Evolutionary conservation across 2,329 filamentous ascomycete genomes (phyloP).

Genomic region (Fonsecaea pugnacius): DNA sequence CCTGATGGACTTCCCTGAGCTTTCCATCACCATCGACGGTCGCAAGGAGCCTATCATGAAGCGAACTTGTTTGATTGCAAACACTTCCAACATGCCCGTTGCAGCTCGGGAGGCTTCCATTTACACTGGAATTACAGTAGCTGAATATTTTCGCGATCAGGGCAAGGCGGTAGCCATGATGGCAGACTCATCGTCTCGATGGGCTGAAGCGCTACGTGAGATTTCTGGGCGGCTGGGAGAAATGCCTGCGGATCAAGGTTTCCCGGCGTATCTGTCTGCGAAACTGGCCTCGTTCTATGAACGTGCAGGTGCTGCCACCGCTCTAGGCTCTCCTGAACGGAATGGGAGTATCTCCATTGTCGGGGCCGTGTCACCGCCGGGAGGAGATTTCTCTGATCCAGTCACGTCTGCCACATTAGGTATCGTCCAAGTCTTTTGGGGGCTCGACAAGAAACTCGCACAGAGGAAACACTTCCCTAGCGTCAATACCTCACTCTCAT

Average conservation of each 20-base stretch:
- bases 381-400: constrained; percentile 98
- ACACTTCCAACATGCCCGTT: constrained; percentile 99
- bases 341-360: constrained; percentile 95
- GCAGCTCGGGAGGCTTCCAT: constrained; percentile 98
- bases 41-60: constrained; percentile 99
- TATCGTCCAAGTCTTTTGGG: constrained; percentile 99
- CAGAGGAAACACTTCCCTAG: constrained; percentile 99
- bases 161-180: constrained; percentile 99
- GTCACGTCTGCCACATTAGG: constrained; percentile 90
- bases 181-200: constrained; percentile 97
- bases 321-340: constrained; percentile 86
- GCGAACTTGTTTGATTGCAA: constrained; percentile 96
- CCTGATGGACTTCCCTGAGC: constrained; percentile 99
- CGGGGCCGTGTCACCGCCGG: constrained; percentile 93
- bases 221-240: constrained; percentile 98
- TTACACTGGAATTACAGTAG: constrained; percentile 93
- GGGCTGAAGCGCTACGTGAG: constrained; percentile 98
- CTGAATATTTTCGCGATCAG: constrained; percentile 96
- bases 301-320: constrained; percentile 84
- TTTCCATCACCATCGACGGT: constrained; percentile 90
- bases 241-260: constrained; percentile 99
- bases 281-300: constrained; percentile 99
- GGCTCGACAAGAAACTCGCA: constrained; percentile 98
- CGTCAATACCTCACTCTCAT: constrained; percentile 91
- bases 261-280: constrained; percentile 93